Conservation (phyloP, 495 filamentous ascomycete genomes). For the Chaetomium fimeti region DNA sequence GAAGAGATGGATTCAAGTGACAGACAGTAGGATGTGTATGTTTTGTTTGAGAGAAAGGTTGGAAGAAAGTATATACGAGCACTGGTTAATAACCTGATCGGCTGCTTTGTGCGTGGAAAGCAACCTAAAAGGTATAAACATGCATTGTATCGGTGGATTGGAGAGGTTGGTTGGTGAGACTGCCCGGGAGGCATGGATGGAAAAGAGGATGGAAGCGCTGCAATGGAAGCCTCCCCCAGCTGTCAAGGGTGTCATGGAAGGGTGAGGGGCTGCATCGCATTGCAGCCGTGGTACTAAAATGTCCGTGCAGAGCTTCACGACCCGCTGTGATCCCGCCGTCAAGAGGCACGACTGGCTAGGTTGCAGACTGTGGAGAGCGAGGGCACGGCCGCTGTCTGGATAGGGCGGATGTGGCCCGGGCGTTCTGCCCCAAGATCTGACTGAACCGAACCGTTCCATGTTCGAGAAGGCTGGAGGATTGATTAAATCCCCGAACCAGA, state of each 20-base stretch:
- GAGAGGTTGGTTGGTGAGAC: too few relatives aligned
- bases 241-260: too few relatives aligned
- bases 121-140: too few relatives aligned
- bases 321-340: not conserved
- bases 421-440: not conserved
- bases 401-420: not conserved
- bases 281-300: not conserved
- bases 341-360: not conserved
- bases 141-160: too few relatives aligned
- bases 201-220: not conserved
- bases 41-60: not conserved
- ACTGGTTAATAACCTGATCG: too few relatives aligned
- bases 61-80: not conserved
- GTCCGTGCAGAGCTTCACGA: not conserved
- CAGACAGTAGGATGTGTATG: not conserved
- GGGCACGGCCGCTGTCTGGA: not conserved
- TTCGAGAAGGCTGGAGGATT: slow-evolving; percentile 1
- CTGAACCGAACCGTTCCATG: not conserved
- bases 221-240: not conserved
- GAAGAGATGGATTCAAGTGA: slow-evolving; percentile 4
- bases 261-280: slow-evolving; percentile 6
- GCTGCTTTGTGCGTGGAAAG: too few relatives aligned
- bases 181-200: not conserved
- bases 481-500: not conserved
- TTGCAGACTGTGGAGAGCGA: too few relatives aligned